Evolutionary conservation across 257 asterid species (phyloP).

Genomic region (Przewalskia tangutica): DNA sequence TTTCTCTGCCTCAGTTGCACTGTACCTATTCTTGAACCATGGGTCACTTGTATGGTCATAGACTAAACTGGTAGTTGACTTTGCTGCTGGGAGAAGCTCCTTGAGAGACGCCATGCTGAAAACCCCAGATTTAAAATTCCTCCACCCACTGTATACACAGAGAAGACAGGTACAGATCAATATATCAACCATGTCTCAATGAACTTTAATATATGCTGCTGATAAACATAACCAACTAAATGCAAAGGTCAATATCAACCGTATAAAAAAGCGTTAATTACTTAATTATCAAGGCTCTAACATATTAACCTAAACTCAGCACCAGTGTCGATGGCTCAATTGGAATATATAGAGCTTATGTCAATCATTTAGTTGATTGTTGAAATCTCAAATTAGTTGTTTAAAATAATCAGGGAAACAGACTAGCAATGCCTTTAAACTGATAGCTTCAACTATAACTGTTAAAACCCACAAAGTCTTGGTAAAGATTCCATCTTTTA

Average conservation of each 20-base stretch:
- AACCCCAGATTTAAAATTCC: not conserved
- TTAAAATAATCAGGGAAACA: not conserved
- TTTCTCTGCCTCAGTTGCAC: constrained; percentile 45
- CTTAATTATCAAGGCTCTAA: not conserved
- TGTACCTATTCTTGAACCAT: constrained; percentile 51
- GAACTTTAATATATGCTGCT: not conserved
- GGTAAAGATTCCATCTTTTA: not conserved
- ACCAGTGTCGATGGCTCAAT: not conserved
- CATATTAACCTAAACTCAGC: not conserved
- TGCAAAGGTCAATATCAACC: not conserved
- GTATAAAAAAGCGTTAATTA: not conserved
- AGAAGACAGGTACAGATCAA: not conserved
- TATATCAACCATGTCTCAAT: not conserved
- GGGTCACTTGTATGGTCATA: constrained; percentile 44
- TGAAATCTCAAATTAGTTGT: not conserved
- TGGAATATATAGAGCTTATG: not conserved
- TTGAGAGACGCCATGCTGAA: constrained; percentile 29
- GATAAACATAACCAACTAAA: not conserved
- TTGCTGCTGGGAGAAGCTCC: constrained; percentile 35
- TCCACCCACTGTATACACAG: not conserved
- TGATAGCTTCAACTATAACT: not conserved
- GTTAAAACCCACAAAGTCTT: not conserved
- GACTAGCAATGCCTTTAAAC: not conserved
- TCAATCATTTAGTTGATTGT: not conserved
- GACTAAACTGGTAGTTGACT: constrained; percentile 17